Conservation (phyloP, 306 rosid genomes). For the Sindora glabra region DNA sequence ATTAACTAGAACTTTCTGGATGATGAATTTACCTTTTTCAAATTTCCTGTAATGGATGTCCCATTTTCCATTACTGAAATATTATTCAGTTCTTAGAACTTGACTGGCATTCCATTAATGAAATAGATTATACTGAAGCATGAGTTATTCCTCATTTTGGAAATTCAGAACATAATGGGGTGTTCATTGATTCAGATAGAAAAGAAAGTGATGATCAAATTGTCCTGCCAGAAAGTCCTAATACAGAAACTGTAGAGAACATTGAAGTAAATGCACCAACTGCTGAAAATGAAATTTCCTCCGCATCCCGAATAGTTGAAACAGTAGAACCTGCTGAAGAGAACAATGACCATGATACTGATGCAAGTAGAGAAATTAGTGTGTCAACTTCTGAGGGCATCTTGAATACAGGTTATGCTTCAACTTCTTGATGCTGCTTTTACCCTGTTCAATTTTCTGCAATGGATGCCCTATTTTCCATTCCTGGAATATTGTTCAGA, state of each 20-base stretch:
- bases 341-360: constrained; percentile 18
- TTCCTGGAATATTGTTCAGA: no score
- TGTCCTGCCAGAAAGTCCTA: constrained; percentile 9
- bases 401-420: constrained; percentile 36
- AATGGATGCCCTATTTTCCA: no score
- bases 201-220: constrained; percentile 11
- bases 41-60: no score
- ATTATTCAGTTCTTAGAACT: no score
- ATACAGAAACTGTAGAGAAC: constrained; percentile 13
- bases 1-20: no score
- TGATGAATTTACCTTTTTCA: no score
- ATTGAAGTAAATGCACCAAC: constrained; percentile 14
- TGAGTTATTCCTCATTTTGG: not conserved
- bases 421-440: not conserved
- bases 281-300: constrained; percentile 24
- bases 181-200: constrained; percentile 7
- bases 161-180: not conserved
- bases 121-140: no score
- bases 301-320: constrained; percentile 28
- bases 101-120: no score
- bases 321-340: constrained; percentile 19
- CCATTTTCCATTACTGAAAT: no score
- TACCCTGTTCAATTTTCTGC: no score
- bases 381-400: constrained; percentile 24
- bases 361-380: constrained; percentile 25